Evolutionary conservation across 2,329 filamentous ascomycete species (phyloP), one percentile per base, ranked within the genome.

Genomic region (Ophiostoma populinum): DNA sequence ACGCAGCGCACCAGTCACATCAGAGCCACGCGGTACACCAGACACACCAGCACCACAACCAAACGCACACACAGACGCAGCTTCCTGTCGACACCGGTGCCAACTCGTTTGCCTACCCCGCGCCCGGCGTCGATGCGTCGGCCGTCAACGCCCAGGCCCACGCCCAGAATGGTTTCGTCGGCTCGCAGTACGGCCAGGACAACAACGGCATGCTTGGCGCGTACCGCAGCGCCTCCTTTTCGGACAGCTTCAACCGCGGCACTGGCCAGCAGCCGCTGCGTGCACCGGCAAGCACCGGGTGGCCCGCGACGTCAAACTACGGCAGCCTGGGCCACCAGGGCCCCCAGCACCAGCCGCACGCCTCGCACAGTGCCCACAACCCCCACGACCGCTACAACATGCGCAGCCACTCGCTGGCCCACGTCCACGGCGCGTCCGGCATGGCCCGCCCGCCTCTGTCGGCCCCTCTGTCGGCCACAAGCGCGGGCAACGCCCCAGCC

Each of bases 91-190:
- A 63, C 46, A 35, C 63, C 57, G 40, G 57, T 67, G 52, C 66
- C 55, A 65, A 67, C 52, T 63, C 62, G 29, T 70, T 70, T 45
- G 58, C 59, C 32, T 75, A 70, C 47, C 64, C 59, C 45, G 62
- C 66, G 40, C 61, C 61, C 61, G 53, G 62, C 59, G 51, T 55
- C 36, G 51, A 59, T 32, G 50, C 54, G 33, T 51, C 59, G 28
- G 56, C 59, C 42, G 62, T 61, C n/a, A 28, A 32, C 9, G 37
- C 29, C 7, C 49, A 48, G 12, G 42, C 63, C 40, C 61, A 55
- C 40, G 43, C 63, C 40, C 61, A 56, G 40, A 43, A 45, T 35
- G 50, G 46, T 36, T 51, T 49, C 26, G 36, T 47, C 32, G 34
- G 38, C 3, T 27, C 36, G 6, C 53, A 48, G 24, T 65, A 62